Evolutionary conservation across 768 basidiomycete genomes (phyloP).

Genomic region (Leccinum truebloodii): DNA sequence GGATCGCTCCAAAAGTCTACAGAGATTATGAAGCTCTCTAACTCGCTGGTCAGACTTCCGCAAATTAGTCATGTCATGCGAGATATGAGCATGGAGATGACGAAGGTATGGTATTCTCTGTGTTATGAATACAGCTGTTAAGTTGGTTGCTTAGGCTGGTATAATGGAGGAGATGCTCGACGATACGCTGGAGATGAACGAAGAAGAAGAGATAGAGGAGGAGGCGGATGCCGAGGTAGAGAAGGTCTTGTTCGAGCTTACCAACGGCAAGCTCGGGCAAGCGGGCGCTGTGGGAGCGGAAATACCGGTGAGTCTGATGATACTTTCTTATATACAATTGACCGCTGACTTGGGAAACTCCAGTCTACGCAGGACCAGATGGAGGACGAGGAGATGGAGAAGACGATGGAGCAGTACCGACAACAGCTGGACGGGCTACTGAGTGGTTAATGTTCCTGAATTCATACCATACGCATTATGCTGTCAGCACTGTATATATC

Average conservation of each 20-base stretch:
- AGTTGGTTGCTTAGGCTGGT: constrained; percentile 66
- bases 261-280: constrained; percentile 92
- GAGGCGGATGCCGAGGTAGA: constrained; percentile 98
- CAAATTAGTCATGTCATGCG: constrained; percentile 93
- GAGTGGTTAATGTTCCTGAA: constrained; percentile 39
- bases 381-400: constrained; percentile 83
- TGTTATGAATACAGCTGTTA: constrained; percentile 1
- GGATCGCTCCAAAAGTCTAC: constrained; percentile 98
- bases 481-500: not conserved
- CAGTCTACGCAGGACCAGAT: constrained; percentile 60
- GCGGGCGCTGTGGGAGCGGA: constrained; percentile 72
- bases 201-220: constrained; percentile 93
- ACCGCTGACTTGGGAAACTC: constrained; percentile 9
- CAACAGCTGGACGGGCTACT: constrained; percentile 86
- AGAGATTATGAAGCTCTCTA: constrained; percentile 99
- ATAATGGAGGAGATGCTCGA: constrained; percentile 99
- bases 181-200: constrained; percentile 87
- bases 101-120: constrained; percentile 65
- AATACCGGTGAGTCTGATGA: constrained; percentile 62
- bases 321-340: constrained; percentile 2
- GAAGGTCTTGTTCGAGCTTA: constrained; percentile 92
- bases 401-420: constrained; percentile 88
- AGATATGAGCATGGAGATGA: constrained; percentile 99
- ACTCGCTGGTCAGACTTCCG: constrained; percentile 85
- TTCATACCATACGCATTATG: constrained; percentile 18